phyloP scores from a whole-genome alignment of 495 filamentous ascomycete genomes.

The Patellaria atrata region DNA sequence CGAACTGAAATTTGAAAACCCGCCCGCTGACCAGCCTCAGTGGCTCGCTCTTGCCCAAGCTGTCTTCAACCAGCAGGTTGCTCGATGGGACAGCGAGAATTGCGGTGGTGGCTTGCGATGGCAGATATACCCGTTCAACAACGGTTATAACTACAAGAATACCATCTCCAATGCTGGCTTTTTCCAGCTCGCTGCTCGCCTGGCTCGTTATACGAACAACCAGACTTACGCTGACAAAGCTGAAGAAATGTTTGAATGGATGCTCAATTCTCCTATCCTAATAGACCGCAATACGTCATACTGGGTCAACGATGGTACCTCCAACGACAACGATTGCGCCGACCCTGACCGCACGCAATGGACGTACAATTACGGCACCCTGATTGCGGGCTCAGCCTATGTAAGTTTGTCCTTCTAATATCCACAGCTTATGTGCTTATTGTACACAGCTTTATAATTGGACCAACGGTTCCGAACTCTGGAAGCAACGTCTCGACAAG shows the following conservation, averaged over 20 bases:
- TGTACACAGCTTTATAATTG: no score
- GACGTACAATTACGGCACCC: slow-evolving; percentile 5
- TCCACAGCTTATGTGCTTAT: not conserved
- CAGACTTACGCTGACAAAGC: slow-evolving; percentile 10
- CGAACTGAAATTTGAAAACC: slow-evolving; percentile 52
- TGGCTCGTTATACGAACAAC: slow-evolving; percentile 8
- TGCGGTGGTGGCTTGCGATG: slow-evolving; percentile 13
- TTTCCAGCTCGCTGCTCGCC: slow-evolving; percentile 7
- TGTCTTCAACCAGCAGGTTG: slow-evolving; percentile 9
- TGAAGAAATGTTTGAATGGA: slow-evolving; percentile 8
- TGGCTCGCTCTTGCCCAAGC: slow-evolving; percentile 17
- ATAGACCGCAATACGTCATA: no score
- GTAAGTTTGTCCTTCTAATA: not conserved
- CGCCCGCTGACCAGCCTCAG: slow-evolving; percentile 7
- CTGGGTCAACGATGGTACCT: slow-evolving; percentile 2
- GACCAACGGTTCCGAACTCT: not conserved
- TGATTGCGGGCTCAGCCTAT: slow-evolving; percentile 2
- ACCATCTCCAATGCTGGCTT: slow-evolving; percentile 8
- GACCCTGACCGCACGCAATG: slow-evolving; percentile 2
- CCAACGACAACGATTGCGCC: not conserved
- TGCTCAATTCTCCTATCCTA: not conserved
- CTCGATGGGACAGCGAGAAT: slow-evolving; percentile 3
- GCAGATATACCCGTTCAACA: slow-evolving; percentile 11
- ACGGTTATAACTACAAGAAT: slow-evolving; percentile 11
- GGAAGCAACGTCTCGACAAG: slow-evolving; percentile 1